Base-by-base conservation (phyloP, 208 protist genomes). In the Acanthamoeba culbertsoni region DNA sequence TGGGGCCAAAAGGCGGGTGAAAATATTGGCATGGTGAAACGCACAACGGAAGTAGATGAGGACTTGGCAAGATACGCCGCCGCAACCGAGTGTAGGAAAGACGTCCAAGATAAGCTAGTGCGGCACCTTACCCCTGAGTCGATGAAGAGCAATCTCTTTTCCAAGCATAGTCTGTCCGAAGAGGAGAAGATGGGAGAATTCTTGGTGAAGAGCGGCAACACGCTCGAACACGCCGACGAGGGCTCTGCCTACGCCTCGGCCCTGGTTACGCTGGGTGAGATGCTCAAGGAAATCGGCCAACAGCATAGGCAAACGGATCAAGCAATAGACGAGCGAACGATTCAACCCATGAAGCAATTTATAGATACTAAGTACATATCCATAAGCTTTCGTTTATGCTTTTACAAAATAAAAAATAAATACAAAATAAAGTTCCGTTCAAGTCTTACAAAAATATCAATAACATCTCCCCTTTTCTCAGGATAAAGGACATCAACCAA, bases 181-280 rank as follows among this genome's bases (percentile, higher is more conserved):
- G 79, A 89, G 79, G 79, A 89, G 51, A 89, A 89, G 79, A 65
- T 65, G 46, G 79, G 79, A 28, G 79, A 89, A 1, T 59, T 65
- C 51, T 37, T 89, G 2, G 20, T 89, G 8, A 89, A 89, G 79
- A 59, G 46, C 51, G 79, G 79, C 51, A 65, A 40, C 79, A 89
- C 46, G 79, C 79, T 89, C 0, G 55, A n/a, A 12, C 8, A 12
- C 51, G 46, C 55, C 23, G 46, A 89, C 48, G 79, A 89, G 1
- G 79, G 51, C 28, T 89, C 79, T 2, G 35, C 33, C 79, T 89
- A 68, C 55, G 79, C 51, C 33, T 37, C 46, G 16, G 79, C 51
- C 33, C 46, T 89, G 31, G 35, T 89, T 20, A 20, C 79, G 2
- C 23, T 89, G 51, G 79, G 79, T 4, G 55, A 65, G 28, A 89